Percentiles rank a stretch among this genome's conserved stretches.
Conservation (phyloP, 2,329 filamentous ascomycete genomes). For the Calonectria fujianensis region DNA sequence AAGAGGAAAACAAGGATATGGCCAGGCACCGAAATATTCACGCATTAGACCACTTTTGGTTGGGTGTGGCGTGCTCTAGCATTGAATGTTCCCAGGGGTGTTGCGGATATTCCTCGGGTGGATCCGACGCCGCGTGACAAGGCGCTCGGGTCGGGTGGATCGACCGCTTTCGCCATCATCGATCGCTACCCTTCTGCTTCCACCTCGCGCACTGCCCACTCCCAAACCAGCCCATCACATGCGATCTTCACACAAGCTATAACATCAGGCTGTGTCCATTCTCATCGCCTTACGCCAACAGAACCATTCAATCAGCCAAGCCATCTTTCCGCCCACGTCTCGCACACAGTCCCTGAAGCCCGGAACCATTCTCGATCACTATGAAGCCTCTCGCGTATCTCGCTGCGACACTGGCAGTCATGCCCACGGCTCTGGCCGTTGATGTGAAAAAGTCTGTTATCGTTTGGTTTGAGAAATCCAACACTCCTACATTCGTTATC, state of each 20-base stretch:
- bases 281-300: neutral
- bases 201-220: conserved; percentile 1
- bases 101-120: conserved; percentile 39
- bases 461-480: conserved; percentile 83
- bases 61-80: conserved; percentile 16
- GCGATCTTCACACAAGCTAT: conserved; percentile 20
- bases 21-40: conserved; percentile 11
- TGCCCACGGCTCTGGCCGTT: conserved; percentile 76
- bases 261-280: neutral
- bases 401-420: conserved; percentile 73
- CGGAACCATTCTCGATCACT: conserved; percentile 49
- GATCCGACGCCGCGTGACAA: conserved; percentile 31
- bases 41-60: conserved; percentile 3
- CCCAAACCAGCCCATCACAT: conserved; percentile 19
- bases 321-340: neutral
- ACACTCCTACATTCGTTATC: conserved; percentile 78
- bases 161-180: conserved; percentile 27
- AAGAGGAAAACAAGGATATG: neutral
- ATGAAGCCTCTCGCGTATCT: conserved; percentile 80
- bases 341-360: neutral
- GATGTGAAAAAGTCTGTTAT: conserved; percentile 84
- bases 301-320: no score
- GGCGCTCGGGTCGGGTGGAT: conserved; percentile 19
- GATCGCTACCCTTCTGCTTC: conserved; percentile 2
- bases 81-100: neutral